phyloP scores from a whole-genome alignment of 2,329 filamentous ascomycete species.

The Celoporthe dispersa region DNA sequence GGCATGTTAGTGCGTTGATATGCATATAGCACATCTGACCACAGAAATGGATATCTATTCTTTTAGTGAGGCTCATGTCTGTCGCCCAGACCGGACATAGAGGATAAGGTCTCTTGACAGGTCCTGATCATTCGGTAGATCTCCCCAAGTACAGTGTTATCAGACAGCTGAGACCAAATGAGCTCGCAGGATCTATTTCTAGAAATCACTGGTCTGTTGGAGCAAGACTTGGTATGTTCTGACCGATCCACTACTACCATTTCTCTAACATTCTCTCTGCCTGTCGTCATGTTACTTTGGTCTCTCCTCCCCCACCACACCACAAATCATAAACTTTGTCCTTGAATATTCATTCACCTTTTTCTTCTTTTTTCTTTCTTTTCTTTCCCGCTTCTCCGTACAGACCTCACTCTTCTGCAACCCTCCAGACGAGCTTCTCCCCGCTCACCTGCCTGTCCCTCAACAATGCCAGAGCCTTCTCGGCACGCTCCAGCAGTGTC shows the following conservation, averaged over 20 bases:
- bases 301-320: too few species aligned
- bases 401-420: constrained; percentile 31
- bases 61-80: not conserved
- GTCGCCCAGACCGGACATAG: too few species aligned
- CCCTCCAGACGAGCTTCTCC: constrained; percentile 38
- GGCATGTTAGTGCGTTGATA: not conserved
- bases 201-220: too few species aligned
- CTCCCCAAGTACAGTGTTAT: not conserved
- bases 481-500: constrained; percentile 45
- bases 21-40: not conserved
- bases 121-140: too few species aligned
- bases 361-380: not conserved
- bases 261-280: too few species aligned
- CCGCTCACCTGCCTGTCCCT: constrained; percentile 34
- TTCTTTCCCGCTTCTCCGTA: not conserved
- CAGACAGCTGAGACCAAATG: too few species aligned
- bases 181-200: too few species aligned
- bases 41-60: not conserved
- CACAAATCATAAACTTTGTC: too few species aligned
- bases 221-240: too few species aligned
- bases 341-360: not conserved
- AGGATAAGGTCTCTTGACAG: too few species aligned
- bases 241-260: too few species aligned
- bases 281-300: too few species aligned
- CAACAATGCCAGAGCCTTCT: constrained; percentile 35